These are phyloP conservation scores for Eragrostis nindensis DNA, from an alignment of 176 grass and related monocot species.

Conservation along the genomic window DNA sequence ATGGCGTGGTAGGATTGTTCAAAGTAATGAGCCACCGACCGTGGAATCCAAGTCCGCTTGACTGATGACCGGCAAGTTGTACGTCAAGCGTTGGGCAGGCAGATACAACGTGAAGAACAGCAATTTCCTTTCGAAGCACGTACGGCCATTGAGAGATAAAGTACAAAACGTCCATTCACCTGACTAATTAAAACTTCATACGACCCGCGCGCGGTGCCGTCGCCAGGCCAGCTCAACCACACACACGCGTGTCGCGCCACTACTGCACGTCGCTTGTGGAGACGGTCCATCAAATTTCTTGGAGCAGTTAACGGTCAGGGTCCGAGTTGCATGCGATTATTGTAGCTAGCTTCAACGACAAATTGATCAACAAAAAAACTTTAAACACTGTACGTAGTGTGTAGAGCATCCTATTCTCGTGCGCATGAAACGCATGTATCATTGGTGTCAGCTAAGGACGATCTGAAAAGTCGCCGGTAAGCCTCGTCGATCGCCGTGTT, in stretches of 20 bases:
- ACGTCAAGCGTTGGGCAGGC: background rate
- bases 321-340: too few relatives aligned
- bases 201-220: too few relatives aligned
- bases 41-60: background rate
- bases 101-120: background rate
- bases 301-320: background rate
- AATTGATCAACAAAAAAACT: background rate
- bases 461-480: background rate
- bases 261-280: background rate
- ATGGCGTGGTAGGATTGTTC: too few relatives aligned
- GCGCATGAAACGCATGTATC: background rate
- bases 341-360: background rate
- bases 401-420: background rate
- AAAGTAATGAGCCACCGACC: background rate
- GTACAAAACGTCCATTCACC: background rate
- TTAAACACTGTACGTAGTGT: background rate
- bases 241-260: background rate
- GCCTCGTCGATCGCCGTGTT: background rate
- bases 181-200: too few relatives aligned
- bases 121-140: background rate
- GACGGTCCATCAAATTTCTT: too few relatives aligned
- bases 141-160: conserved; percentile 1
- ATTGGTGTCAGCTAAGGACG: background rate
- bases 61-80: background rate
- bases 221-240: background rate